Percentiles rank a stretch among this genome's conserved stretches.
These are phyloP conservation scores for Xylaria acuta DNA, from an alignment of 495 filamentous ascomycete genomes.

Conservation along the genomic window DNA sequence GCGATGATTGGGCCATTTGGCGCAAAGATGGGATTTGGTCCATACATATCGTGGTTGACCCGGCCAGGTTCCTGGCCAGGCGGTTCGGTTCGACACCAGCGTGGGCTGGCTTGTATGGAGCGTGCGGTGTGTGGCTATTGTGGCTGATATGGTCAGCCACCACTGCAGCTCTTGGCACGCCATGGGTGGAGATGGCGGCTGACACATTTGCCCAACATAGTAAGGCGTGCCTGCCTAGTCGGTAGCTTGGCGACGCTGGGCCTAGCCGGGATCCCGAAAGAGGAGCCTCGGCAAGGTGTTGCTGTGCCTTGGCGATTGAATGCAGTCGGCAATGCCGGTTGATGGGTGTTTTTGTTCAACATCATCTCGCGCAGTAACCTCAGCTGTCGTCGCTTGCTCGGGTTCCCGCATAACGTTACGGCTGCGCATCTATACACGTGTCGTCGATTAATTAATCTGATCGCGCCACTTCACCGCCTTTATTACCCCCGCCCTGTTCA, in stretches of 20 bases:
- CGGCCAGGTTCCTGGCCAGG: neutral
- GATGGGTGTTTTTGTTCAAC: neutral
- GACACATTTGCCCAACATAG: neutral
- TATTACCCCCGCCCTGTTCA: neutral
- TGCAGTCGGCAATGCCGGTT: constrained; percentile 10
- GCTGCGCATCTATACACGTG: neutral
- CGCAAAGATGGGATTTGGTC: neutral
- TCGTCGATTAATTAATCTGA: neutral
- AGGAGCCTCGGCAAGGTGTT: neutral
- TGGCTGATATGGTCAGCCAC: constrained; percentile 11
- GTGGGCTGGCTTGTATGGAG: neutral
- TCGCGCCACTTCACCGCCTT: neutral
- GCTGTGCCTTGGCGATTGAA: constrained; percentile 8
- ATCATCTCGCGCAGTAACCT: neutral
- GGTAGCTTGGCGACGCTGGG: neutral
- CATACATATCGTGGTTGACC: neutral
- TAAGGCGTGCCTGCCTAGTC: neutral
- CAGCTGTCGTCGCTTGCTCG: neutral
- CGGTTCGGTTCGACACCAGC: neutral
- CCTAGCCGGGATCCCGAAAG: neutral
- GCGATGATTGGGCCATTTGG: neutral
- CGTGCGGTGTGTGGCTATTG: constrained; percentile 5
- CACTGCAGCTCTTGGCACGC: constrained; percentile 7
- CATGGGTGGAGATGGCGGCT: neutral
- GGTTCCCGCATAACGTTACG: neutral